A percentile compares a stretch with the other conserved stretches of the same genome.
These are phyloP conservation scores for Orobanche coerulescens DNA, from an alignment of 257 asterid species.

Conservation along the genomic window DNA sequence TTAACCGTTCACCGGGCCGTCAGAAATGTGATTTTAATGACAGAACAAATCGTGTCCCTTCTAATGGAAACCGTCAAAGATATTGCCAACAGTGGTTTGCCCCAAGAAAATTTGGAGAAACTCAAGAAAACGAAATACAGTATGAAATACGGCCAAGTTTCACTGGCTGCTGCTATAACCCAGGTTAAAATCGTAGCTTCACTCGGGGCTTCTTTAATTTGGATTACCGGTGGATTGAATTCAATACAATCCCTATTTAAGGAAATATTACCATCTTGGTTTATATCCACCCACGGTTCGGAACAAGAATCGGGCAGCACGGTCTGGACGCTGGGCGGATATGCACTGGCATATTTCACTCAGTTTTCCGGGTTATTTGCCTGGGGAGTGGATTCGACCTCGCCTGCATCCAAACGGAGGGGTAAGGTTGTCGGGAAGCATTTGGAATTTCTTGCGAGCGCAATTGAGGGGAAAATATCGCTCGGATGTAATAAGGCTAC, in stretches of 20 bases:
- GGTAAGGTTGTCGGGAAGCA: slow-evolving; percentile 48
- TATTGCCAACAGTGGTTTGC: slow-evolving; percentile 49
- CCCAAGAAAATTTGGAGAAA: slow-evolving; percentile 48
- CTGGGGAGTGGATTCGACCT: slow-evolving; percentile 72
- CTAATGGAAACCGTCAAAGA: slow-evolving; percentile 72
- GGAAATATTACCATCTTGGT: slow-evolving; percentile 87
- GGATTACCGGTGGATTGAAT: slow-evolving; percentile 72
- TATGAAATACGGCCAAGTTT: slow-evolving; percentile 67
- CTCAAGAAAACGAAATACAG: slow-evolving; percentile 49
- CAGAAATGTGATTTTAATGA: slow-evolving; percentile 56
- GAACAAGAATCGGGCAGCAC: slow-evolving; percentile 50
- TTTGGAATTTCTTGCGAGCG: slow-evolving; percentile 69
- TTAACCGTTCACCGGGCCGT: slow-evolving; percentile 81
- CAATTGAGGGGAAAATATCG: slow-evolving; percentile 69
- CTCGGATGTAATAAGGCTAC: slow-evolving; percentile 72
- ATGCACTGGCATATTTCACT: slow-evolving; percentile 72
- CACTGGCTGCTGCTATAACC: slow-evolving; percentile 65
- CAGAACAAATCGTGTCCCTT: slow-evolving; percentile 71
- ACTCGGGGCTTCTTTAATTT: slow-evolving; percentile 74
- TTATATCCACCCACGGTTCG: slow-evolving; percentile 53
- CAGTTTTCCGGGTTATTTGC: slow-evolving; percentile 56
- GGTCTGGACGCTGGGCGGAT: slow-evolving; percentile 72
- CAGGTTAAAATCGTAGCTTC: slow-evolving; percentile 82
- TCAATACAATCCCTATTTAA: slow-evolving; percentile 57
- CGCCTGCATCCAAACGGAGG: slow-evolving; percentile 47